Base-by-base conservation (phyloP, 306 rosid genomes). In the Prunus mume region DNA sequence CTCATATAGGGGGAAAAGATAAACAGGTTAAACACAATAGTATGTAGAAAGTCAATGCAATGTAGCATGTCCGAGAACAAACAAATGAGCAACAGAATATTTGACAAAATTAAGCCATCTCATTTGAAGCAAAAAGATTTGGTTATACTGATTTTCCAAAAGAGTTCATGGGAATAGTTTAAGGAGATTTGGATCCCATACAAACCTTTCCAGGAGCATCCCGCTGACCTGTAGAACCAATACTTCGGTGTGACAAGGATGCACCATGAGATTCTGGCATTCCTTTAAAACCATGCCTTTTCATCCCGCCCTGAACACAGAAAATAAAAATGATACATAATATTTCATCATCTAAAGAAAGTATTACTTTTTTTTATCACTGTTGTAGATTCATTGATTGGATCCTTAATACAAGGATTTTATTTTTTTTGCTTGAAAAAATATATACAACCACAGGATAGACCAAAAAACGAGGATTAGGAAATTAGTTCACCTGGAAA, bases 221-320 rank as follows among this genome's bases (percentile, higher is more conserved):
- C 77, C 90, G 78, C 81, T 82, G 90, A 72, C 99, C 98, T 2
- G 86, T 81, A 65, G 99, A 95, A 79, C 99, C 99, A 62, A 10
- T 8, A 47, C 82, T 78, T 76, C 97, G 86, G 79, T 91, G 93
- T 0, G 90, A 74, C 71, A 51, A 3, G 27, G 99, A 96, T 20
- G 87, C 80, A 76, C 99, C 99, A 50, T 92, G 98, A 76, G 85
- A 69, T 67, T 93, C 99, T 18, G 98, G 93, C 79, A 64, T 49
- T 78, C 99, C 99, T 2, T 19, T 20, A 84, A 82, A 88, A 0
- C 60, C 49, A 47, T 83, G 71, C 64, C 83, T 80, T 86, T 87
- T 89, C 92, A 95, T 89, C 74, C 41, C 91, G 79, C 99, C 97
- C 99, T 92, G 87, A 34, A 78, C 55, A 73, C 69, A 82, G 25